phyloP scores from a whole-genome alignment of 202 grass and related monocot genomes.

The Hordeum pubiflorum region DNA sequence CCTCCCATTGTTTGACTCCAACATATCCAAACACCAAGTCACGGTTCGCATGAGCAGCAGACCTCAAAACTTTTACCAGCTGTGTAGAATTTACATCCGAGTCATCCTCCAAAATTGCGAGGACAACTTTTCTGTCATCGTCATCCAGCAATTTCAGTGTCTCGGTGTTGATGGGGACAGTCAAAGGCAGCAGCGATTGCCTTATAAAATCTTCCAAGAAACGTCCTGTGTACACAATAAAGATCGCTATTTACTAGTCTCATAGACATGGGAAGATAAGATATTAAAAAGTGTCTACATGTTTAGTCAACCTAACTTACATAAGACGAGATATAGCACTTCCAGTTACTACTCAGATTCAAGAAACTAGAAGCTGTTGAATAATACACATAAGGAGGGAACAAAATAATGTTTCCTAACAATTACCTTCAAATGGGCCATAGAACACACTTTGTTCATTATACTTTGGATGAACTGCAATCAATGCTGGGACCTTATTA shows the following conservation, averaged over 20 bases:
- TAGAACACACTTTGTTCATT: slow-evolving; percentile 78
- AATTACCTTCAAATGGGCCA: slow-evolving; percentile 97
- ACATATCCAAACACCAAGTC: slow-evolving; percentile 92
- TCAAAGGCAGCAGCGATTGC: slow-evolving; percentile 80
- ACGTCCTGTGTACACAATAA: slow-evolving; percentile 40
- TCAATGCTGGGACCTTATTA: slow-evolving; percentile 69
- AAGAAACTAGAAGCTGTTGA: not conserved
- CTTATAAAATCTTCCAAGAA: slow-evolving; percentile 92
- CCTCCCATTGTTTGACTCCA: slow-evolving; percentile 83
- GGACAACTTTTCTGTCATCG: slow-evolving; percentile 80
- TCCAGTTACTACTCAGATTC: not conserved
- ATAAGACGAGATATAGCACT: not conserved
- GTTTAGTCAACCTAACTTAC: not conserved
- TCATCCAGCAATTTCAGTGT: slow-evolving; percentile 88
- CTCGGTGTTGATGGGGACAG: slow-evolving; percentile 82
- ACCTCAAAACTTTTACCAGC: slow-evolving; percentile 74
- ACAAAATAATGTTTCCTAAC: not conserved
- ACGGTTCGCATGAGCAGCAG: slow-evolving; percentile 82
- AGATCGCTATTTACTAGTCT: not conserved
- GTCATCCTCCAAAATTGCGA: slow-evolving; percentile 80
- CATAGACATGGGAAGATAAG: not conserved
- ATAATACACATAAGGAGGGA: slow-evolving; percentile 1
- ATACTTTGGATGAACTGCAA: slow-evolving; percentile 73
- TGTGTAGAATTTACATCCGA: slow-evolving; percentile 59
- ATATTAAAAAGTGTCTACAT: not conserved